Evolutionary conservation across 2,329 filamentous ascomycete genomes (phyloP), one percentile per base, ranked within the genome.

Genomic region (Xenosphaeropsis pyriputrescens): DNA sequence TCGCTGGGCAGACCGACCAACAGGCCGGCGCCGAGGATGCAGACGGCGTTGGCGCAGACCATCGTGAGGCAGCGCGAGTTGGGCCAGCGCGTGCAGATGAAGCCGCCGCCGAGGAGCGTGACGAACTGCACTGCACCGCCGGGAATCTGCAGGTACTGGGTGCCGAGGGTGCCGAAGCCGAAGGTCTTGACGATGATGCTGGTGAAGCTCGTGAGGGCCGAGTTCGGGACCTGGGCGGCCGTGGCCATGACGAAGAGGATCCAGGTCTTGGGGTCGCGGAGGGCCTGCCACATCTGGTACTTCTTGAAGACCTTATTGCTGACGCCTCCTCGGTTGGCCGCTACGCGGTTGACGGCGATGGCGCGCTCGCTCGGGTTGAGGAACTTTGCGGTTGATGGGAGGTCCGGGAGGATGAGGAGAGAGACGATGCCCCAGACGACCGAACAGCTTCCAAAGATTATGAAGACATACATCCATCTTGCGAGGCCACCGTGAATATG

Each of bases 341-440:
- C 58, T 0, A 73, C 64, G 17, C 71, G 63, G 35, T 67, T 64
- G 11, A 71, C 59, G 4, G 69, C 69, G 13, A 75, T 62, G 2
- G 57, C 57, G 36, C 67, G 68, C 49, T 83, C 75, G 35, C 70
- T 63, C 1, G 60, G 50, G 4, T 57, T 66, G 29, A 85, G 63
- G 49, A 75, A 80, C 41, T 67, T 70, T 2, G 76, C 73, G 0
- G 68, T 75, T 15, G 72, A 65, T 0, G 75, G 75, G 2, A 67
- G 62, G 49, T 84, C 74, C 1, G 79, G 70, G 2, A 84, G 60
- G 31, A 72, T 51, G 44, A 72, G 65, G 54, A 70, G 67, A 12
- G 69, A 69, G 2, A 67, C 52, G 7, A 76, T 52, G 1, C 70
- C 65, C 75, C 76, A 59, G 42, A 57, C 41, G 35, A 63, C 55